A percentile compares a stretch with the other conserved stretches of the same genome.
These are phyloP conservation scores for Coleophoma cylindrospora DNA, from an alignment of 2,329 filamentous ascomycete genomes.

Conservation along the genomic window DNA sequence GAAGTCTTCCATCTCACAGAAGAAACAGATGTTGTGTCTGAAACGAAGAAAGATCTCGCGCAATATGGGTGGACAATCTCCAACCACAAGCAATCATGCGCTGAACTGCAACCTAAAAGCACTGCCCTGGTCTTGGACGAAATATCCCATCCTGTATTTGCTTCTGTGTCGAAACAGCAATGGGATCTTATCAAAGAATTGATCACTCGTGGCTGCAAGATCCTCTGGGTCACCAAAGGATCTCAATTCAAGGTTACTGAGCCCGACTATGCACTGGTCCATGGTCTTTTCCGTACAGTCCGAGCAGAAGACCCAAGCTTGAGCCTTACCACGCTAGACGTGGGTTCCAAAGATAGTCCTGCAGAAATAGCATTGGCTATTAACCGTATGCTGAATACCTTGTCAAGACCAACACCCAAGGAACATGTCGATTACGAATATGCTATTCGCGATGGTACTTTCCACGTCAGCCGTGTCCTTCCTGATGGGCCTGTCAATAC, in stretches of 20 bases:
- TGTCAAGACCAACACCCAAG: background rate
- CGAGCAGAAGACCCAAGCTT: constrained; percentile 4
- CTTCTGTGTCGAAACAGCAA: background rate
- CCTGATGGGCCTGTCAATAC: constrained; percentile 18
- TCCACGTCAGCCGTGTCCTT: constrained; percentile 18
- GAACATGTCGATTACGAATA: constrained; percentile 20
- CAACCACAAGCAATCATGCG: background rate
- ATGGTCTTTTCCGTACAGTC: constrained; percentile 4
- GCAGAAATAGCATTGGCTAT: background rate
- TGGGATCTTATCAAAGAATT: constrained; percentile 3
- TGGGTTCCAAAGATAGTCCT: background rate
- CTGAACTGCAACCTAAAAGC: background rate
- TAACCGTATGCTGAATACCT: background rate
- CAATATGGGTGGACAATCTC: background rate
- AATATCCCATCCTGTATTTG: constrained; percentile 1
- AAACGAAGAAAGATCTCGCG: background rate
- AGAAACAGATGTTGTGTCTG: background rate
- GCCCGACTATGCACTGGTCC: constrained; percentile 2
- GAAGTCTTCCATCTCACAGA: background rate
- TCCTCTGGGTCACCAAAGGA: constrained; percentile 6
- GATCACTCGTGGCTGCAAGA: background rate
- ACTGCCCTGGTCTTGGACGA: constrained; percentile 3
- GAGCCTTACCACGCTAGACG: constrained; percentile 5
- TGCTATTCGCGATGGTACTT: constrained; percentile 18
- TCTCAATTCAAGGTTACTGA: background rate